A percentile compares a stretch with the other conserved stretches of the same genome.
phyloP scores from a whole-genome alignment of 108 stramenopile species.

The Cyclotella cryptica region DNA sequence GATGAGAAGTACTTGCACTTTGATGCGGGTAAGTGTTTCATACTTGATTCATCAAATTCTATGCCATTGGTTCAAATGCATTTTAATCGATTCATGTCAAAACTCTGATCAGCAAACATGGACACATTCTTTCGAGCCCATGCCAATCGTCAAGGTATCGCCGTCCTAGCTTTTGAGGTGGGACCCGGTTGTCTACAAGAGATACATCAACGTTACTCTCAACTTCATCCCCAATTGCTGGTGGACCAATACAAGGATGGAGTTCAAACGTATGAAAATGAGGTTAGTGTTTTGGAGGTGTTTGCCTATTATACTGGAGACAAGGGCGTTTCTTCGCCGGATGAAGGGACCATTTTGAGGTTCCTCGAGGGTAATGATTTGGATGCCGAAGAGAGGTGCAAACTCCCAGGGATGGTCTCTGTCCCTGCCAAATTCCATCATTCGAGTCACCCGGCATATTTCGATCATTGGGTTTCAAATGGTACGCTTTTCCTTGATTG shows the following conservation, averaged over 20 bases:
- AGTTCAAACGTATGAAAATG: conserved; percentile 21
- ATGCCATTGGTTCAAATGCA: not conserved
- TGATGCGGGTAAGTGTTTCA: conserved; percentile 48
- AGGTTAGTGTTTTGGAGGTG: conserved; percentile 74
- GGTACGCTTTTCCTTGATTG: conserved; percentile 4
- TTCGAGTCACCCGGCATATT: conserved; percentile 69
- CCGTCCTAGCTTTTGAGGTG: conserved; percentile 79
- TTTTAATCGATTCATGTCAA: not conserved
- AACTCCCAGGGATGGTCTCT: conserved; percentile 68
- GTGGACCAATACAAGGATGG: conserved; percentile 48
- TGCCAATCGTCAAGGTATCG: conserved; percentile 67
- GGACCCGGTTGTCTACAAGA: conserved; percentile 46
- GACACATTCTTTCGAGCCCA: conserved; percentile 66
- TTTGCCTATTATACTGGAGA: conserved; percentile 80
- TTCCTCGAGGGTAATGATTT: conserved; percentile 60
- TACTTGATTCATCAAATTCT: not conserved
- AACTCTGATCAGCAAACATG: conserved; percentile 38
- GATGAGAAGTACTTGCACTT: conserved; percentile 56
- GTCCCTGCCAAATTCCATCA: conserved; percentile 73
- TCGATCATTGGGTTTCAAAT: conserved; percentile 90
- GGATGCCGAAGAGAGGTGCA: conserved; percentile 9
- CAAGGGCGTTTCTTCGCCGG: conserved; percentile 44
- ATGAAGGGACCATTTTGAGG: conserved; percentile 80
- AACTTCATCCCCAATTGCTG: conserved; percentile 70
- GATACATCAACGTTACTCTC: conserved; percentile 58